phyloP scores from a whole-genome alignment of 192 early-diverging fungal species.

The Coemansia sp. region DNA sequence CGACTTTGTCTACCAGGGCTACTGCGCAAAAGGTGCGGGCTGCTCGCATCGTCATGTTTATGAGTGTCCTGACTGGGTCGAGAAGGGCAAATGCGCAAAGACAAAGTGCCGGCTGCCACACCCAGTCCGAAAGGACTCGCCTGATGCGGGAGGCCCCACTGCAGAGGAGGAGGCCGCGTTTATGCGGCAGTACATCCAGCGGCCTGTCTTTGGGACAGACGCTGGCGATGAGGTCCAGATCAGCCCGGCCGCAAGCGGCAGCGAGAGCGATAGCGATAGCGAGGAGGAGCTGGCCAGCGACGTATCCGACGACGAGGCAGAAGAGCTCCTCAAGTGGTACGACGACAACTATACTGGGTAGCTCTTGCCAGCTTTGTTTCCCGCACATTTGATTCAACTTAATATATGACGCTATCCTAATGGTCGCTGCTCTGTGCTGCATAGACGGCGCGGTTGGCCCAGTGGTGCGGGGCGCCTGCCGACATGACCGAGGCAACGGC shows the following conservation, averaged over 20 bases:
- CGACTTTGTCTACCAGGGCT: constrained; percentile 58
- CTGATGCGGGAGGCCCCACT: neutral
- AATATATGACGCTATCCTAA: neutral
- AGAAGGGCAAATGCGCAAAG: constrained; percentile 52
- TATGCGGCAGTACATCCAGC: constrained; percentile 18
- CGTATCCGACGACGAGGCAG: constrained; percentile 35
- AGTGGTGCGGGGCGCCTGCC: constrained; percentile 33
- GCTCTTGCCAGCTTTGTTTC: neutral
- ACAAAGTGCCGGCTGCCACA: constrained; percentile 59
- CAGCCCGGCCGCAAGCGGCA: neutral
- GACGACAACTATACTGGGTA: constrained; percentile 43
- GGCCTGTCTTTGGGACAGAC: constrained; percentile 22
- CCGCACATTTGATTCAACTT: neutral
- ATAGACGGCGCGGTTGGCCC: constrained; percentile 29
- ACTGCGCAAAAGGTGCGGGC: constrained; percentile 51
- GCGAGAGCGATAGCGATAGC: neutral
- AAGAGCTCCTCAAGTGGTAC: constrained; percentile 47
- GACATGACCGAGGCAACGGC: constrained; percentile 20
- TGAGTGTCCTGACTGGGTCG: constrained; percentile 65
- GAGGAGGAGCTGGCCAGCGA: constrained; percentile 12
- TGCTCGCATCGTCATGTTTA: constrained; percentile 61
- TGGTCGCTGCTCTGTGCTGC: constrained; percentile 44
- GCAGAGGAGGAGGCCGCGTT: constrained; percentile 18
- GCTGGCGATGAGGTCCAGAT: neutral
- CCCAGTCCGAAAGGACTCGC: constrained; percentile 1